Conservation (phyloP, 768 basidiomycete genomes). For the Clitopilus hobsonii region DNA sequence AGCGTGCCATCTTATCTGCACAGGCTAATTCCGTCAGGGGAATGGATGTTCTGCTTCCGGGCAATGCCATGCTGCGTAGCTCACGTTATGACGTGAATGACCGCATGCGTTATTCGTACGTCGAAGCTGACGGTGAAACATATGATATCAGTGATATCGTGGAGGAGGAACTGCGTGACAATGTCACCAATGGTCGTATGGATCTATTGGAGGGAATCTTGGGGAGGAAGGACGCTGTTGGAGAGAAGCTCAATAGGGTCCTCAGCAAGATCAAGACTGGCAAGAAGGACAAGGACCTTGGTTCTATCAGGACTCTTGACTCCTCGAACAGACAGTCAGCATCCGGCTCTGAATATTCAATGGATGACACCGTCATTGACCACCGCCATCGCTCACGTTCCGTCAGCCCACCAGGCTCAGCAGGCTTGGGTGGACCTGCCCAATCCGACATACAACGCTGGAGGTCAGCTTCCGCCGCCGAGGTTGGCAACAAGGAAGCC, state of each 20-base stretch:
- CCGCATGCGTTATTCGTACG: conserved; percentile 88
- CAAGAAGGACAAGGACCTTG: conserved; percentile 35
- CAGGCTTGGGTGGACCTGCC: conserved; percentile 19
- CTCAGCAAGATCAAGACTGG: conserved; percentile 71
- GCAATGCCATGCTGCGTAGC: conserved; percentile 82
- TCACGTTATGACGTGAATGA: conserved; percentile 68
- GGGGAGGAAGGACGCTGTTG: conserved; percentile 52
- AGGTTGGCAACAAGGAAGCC: conserved; percentile 6
- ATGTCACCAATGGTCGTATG: conserved; percentile 32
- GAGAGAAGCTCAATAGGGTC: conserved; percentile 70
- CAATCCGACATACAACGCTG: conserved; percentile 8
- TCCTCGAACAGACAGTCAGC: conserved; percentile 28
- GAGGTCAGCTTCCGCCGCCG: conserved; percentile 10
- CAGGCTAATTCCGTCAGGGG: conserved; percentile 84
- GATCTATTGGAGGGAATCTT: conserved; percentile 69
- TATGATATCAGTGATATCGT: conserved; percentile 93
- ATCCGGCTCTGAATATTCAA: conserved; percentile 57
- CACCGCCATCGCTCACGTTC: conserved; percentile 32
- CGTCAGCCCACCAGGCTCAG: conserved; percentile 34
- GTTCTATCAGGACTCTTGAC: conserved; percentile 18
- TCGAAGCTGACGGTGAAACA: conserved; percentile 84
- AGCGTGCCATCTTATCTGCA: conserved; percentile 74
- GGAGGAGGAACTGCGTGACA: conserved; percentile 80
- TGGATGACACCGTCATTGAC: conserved; percentile 31
- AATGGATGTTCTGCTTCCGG: conserved; percentile 83